These are phyloP conservation scores for Daldinia loculata DNA, from an alignment of 495 filamentous ascomycete genomes.

Conservation along the genomic window DNA sequence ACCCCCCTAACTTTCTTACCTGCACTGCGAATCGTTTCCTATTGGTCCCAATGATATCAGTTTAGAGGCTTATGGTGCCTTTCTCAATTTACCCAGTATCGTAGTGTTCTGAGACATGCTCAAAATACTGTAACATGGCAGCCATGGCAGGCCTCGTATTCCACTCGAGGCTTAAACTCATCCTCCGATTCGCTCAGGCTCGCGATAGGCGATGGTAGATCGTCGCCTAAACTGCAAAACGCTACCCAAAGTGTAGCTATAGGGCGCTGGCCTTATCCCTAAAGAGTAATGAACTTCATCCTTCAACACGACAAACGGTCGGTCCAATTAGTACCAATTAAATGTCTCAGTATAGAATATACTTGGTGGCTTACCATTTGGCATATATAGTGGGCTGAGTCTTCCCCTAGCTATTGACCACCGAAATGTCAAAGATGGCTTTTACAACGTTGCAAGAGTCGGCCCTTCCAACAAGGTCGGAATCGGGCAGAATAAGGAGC, in stretches of 20 bases:
- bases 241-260: slow-evolving; percentile 8
- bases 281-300: not conserved
- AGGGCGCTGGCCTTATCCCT: not conserved
- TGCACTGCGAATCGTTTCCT: not conserved
- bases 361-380: not conserved
- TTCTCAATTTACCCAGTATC: slow-evolving; percentile 9
- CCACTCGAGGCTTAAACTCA: not conserved
- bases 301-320: not conserved
- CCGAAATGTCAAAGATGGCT: not conserved
- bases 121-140: not conserved
- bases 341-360: slow-evolving; percentile 23
- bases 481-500: not conserved
- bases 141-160: slow-evolving; percentile 3
- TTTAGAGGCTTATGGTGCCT: not conserved
- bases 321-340: slow-evolving; percentile 10
- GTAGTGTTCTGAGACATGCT: slow-evolving; percentile 3
- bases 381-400: not conserved
- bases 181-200: not conserved
- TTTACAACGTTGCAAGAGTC: slow-evolving; percentile 15
- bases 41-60: not conserved
- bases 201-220: not conserved
- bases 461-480: not conserved
- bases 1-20: not conserved
- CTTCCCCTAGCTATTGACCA: not conserved
- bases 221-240: not conserved